phyloP scores from a whole-genome alignment of 345 rosid species.

The Brassica rapa region DNA sequence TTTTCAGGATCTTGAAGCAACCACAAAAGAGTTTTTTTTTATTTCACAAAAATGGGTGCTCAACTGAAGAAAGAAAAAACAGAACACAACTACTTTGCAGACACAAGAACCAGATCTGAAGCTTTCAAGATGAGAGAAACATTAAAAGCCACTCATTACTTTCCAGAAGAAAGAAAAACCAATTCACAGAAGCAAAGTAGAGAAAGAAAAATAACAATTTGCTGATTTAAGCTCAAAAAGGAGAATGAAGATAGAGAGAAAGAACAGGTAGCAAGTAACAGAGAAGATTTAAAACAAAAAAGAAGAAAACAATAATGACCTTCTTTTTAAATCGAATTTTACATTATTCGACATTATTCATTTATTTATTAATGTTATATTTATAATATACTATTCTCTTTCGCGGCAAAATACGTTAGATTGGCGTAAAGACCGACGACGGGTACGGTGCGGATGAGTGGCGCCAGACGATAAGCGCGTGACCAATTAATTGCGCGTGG shows the following conservation, averaged over 20 bases:
- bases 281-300: constrained; percentile 17
- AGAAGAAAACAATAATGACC: constrained; percentile 20
- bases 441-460: constrained; percentile 36
- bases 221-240: constrained; percentile 42
- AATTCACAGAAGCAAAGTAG: constrained; percentile 6
- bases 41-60: neutral
- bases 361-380: constrained; percentile 18
- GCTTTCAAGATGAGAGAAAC: constrained; percentile 39
- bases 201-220: constrained; percentile 38
- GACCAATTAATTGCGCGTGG: constrained; percentile 1
- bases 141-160: constrained; percentile 24
- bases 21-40: constrained; percentile 8
- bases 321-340: constrained; percentile 26
- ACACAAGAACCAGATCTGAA: constrained; percentile 40
- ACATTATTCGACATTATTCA: constrained; percentile 13
- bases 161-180: neutral
- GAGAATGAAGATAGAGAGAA: constrained; percentile 29
- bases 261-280: constrained; percentile 30
- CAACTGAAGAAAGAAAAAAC: neutral
- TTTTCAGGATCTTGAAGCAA: constrained; percentile 33
- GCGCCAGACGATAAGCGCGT: constrained; percentile 36
- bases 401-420: constrained; percentile 39
- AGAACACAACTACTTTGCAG: constrained; percentile 19
- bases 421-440: constrained; percentile 41
- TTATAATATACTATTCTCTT: constrained; percentile 26